Evolutionary conservation across 2,329 filamentous ascomycete genomes (phyloP).

Genomic region (Claviceps digitariae): DNA sequence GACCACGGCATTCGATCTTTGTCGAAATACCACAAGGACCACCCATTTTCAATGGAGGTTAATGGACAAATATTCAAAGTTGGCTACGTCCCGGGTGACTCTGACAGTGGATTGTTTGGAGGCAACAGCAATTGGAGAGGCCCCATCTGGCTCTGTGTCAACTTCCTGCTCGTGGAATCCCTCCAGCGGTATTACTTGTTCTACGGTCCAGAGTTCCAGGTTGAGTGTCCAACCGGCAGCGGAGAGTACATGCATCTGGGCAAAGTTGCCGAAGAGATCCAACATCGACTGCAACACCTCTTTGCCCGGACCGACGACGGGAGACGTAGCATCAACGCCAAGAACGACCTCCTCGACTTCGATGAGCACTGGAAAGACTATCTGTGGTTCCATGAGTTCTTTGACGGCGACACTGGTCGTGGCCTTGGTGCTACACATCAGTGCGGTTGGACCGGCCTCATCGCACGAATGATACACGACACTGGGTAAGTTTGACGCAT

Average conservation of each 20-base stretch:
- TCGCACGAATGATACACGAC: conserved; percentile 95
- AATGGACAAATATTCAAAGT: conserved; percentile 84
- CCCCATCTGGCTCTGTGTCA: conserved; percentile 91
- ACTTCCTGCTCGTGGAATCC: conserved; percentile 87
- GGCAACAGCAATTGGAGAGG: conserved; percentile 98
- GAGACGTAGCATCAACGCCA: conserved; percentile 74
- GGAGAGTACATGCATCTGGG: conserved; percentile 93
- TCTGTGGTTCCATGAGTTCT: conserved; percentile 95
- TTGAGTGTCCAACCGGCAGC: conserved; percentile 88
- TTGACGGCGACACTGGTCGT: conserved; percentile 81
- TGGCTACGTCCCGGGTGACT: conserved; percentile 86
- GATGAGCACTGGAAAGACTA: conserved; percentile 77
- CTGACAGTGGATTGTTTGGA: conserved; percentile 86
- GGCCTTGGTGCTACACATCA: conserved; percentile 88
- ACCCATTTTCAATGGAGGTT: conserved; percentile 91
- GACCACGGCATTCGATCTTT: conserved; percentile 83
- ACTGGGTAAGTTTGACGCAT: conserved; percentile 62
- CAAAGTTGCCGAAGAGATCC: conserved; percentile 86
- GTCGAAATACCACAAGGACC: conserved; percentile 78
- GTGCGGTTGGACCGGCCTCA: conserved; percentile 90
- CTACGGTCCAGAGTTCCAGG: conserved; percentile 76
- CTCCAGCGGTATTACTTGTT: conserved; percentile 94
- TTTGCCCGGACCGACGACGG: conserved; percentile 77
- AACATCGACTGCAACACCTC: conserved; percentile 85
- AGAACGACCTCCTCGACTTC: conserved; percentile 75